Evolutionary conservation across 1,284 basidiomycete genomes (phyloP).

Genomic region (Cryptococcus sp.): DNA sequence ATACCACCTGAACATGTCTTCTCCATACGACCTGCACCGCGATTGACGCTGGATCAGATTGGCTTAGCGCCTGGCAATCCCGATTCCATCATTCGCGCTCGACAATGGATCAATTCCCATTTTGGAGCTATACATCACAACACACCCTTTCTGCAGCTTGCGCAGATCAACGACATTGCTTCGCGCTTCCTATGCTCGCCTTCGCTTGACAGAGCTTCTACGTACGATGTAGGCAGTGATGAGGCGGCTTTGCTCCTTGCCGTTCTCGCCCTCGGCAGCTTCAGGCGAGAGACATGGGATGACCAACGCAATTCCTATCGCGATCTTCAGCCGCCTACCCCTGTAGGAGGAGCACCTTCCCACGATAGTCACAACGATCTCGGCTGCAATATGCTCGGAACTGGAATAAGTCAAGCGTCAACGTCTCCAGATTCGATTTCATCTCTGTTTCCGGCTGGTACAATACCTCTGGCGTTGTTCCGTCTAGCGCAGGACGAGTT

Average conservation of each 20-base stretch:
- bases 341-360: not conserved
- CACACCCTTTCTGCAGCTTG: conserved; percentile 24
- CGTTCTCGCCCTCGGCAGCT: conserved; percentile 20
- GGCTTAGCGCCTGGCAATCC: conserved; percentile 13
- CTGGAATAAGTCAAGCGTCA: not conserved
- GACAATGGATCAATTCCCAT: conserved; percentile 22
- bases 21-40: conserved; percentile 3
- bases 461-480: conserved; percentile 9
- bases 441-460: not conserved
- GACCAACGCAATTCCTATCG: conserved; percentile 8
- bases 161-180: conserved; percentile 13
- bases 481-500: conserved; percentile 20
- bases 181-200: conserved; percentile 3
- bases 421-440: not conserved
- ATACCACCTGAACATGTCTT: conserved; percentile 20
- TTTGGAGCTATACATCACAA: conserved; percentile 25
- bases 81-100: conserved; percentile 9
- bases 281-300: conserved; percentile 22
- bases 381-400: not conserved
- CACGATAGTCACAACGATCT: conserved; percentile 1
- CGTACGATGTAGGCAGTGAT: conserved; percentile 1
- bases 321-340: not conserved
- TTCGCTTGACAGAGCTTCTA: too few relatives aligned
- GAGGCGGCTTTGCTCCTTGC: conserved; percentile 19
- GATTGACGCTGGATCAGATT: conserved; percentile 15